Base-by-base conservation (phyloP, 2,329 filamentous ascomycete genomes). In the Cephalotrichum gorgonifer region DNA sequence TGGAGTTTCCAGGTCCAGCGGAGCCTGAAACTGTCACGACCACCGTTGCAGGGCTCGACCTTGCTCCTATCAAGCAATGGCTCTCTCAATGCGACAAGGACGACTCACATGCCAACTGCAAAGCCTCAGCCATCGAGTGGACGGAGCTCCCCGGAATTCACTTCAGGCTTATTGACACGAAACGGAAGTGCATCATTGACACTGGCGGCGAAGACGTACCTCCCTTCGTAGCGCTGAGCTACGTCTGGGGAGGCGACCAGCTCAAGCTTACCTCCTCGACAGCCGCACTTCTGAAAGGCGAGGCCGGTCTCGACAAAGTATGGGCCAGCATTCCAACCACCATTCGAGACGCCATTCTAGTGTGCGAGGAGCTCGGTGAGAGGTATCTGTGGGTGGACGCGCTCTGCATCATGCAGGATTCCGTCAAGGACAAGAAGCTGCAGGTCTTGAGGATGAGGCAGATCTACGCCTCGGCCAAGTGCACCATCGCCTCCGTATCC, bases 361-460 rank as follows among this genome's bases (percentile, higher is more conserved):
- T 71, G 22, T 59, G 66, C 23, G 64, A 61, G 52, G 69, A 69
- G 55, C 56, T 72, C 4, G 68, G 67, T 0, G 60, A 69, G n/a
- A 63, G 65, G 3, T 63, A 68, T 49, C 57, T 73, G 23, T 73
- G 70, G 71, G 64, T 73, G 20, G 70, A 74, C 51, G 59, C 64
- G 26, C 57, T 71, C 35, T 71, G 68, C 47, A 68, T 71, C 46
- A 61, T 68, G 4, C 71, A 73, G 54, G 66, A 71, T 7, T 42
- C 33, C 15, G 20, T 49, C 65, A 71, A 57, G 25, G 64, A 68
- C 50, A 62, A 61, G 56, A 61, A 64, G 28, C 58, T 59, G 20
- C 63, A 71, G 47, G 57, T 69, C 43, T 58, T 58, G 31, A 60
- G 68, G 50, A 73, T 73, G 70, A 38, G 33, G 15, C 33, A 38